Base-by-base conservation (phyloP, 306 rosid species). In the Mimosa pudica region DNA sequence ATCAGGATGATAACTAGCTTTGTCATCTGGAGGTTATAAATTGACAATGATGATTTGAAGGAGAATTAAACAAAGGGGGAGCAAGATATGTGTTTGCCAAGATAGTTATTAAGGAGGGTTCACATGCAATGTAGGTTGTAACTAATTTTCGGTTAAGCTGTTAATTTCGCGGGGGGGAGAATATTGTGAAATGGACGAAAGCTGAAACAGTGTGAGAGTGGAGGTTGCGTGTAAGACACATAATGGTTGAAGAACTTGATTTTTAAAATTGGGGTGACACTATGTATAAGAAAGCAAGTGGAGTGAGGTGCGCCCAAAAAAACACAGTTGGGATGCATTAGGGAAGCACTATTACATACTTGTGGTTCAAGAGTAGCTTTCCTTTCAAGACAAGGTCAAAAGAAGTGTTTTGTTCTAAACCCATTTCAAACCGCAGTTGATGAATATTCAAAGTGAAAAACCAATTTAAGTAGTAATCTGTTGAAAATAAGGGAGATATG, bases 351-450 rank as follows among this genome's bases (percentile, higher is more conserved):
- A 24, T 24, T 24, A 24, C 30, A 24, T 24, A 3, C 11, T 24
- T 14, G 77, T 65, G 75, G 55, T 82, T 72, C 44, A 76, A 44
- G 16, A 57, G 58, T 85, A 77, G 79, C 91, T 89, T 86, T 41
- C 32, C 89, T 87, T 89, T 24, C 80, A 89, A 87, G 91, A 75
- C 77, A 57, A 82, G 79, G 82, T 77, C 4, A 78, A 2, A 57
- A 30, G 49, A 10, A 44, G 45, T 36, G 8, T 52, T 79, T 7
- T 60, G 35, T 79, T 48, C 65, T 24, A 61, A 48, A 20, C 70
- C 45, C 54, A 8, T 65, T 85, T 10, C 67, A 67, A 58, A 48
- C 24, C 61, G 6, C 1, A 5, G 17, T 16, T 51, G 57, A 55
- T 5, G 8, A 13, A 13, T 51, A 13, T 4, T 51, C 16, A 12